Percentiles rank a stretch among this genome's conserved stretches.
These are phyloP conservation scores for Saksenaea vasiformis DNA, from an alignment of 371 early-diverging fungal species.

Conservation along the genomic window DNA sequence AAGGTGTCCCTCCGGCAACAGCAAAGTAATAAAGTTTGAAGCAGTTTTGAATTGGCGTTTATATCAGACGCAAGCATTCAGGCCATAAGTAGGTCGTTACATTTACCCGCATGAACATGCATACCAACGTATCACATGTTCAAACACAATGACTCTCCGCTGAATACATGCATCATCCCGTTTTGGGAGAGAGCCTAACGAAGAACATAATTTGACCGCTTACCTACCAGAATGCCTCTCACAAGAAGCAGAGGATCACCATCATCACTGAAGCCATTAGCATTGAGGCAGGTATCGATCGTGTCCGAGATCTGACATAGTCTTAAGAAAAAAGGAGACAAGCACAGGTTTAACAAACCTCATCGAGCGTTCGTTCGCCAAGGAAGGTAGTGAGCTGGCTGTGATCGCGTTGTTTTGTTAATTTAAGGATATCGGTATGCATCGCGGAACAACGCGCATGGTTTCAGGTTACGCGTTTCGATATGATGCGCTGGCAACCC, in stretches of 20 bases:
- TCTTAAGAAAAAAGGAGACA: neutral
- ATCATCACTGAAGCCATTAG: constrained; percentile 22
- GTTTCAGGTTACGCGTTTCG: neutral
- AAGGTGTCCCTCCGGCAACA: constrained; percentile 36
- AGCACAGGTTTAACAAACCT: neutral
- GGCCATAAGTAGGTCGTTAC: neutral
- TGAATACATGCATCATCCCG: constrained; percentile 20
- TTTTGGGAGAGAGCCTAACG: constrained; percentile 45
- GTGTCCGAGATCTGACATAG: constrained; percentile 16
- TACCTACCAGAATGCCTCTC: constrained; percentile 49
- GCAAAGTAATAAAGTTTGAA: constrained; percentile 28
- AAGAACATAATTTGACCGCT: neutral
- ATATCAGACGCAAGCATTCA: constrained; percentile 8
- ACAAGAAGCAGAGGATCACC: constrained; percentile 41
- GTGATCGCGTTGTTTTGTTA: constrained; percentile 6
- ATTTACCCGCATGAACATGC: neutral
- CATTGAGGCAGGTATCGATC: constrained; percentile 17
- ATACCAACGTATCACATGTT: constrained; percentile 42
- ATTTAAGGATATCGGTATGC: constrained; percentile 5
- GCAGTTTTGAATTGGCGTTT: constrained; percentile 16
- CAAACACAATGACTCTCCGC: constrained; percentile 34
- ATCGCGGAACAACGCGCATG: neutral
- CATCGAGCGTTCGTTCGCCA: neutral
- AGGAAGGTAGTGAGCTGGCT: neutral
- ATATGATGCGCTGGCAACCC: neutral